Conservation (phyloP, 495 filamentous ascomycete genomes). For the Pyrenula aspistea region DNA sequence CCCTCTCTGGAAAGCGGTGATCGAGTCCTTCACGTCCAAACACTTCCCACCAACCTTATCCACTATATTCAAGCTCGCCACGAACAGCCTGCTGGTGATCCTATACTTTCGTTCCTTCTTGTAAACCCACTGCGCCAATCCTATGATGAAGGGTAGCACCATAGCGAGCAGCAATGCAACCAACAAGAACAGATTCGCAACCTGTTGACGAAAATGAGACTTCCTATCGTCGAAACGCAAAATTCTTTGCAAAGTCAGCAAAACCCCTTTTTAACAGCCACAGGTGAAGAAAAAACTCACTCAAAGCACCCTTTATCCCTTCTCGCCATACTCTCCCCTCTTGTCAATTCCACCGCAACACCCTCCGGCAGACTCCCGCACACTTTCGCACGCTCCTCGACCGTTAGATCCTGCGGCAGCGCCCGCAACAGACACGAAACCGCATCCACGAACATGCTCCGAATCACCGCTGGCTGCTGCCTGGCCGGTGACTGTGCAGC, state of each 20-base stretch:
- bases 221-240: neutral
- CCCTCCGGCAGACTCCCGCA: neutral
- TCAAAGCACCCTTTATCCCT: too few species aligned
- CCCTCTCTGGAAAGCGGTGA: constrained; percentile 43
- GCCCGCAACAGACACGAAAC: neutral
- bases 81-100: constrained; percentile 42
- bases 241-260: neutral
- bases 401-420: neutral
- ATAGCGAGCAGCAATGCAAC: neutral
- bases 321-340: too few species aligned
- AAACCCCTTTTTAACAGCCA: too few species aligned
- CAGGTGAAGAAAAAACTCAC: too few species aligned
- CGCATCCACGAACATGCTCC: neutral
- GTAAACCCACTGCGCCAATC: constrained; percentile 16
- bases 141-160: neutral
- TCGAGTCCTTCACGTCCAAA: constrained; percentile 31
- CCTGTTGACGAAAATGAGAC: neutral
- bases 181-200: neutral
- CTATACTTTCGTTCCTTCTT: constrained; percentile 53
- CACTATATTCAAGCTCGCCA: constrained; percentile 32
- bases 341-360: too few species aligned
- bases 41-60: constrained; percentile 40
- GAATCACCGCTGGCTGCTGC: neutral
- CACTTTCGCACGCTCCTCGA: neutral
- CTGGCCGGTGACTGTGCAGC: neutral